Base-by-base conservation (phyloP, 176 grass and related monocot genomes). In the Musa acuminata region DNA sequence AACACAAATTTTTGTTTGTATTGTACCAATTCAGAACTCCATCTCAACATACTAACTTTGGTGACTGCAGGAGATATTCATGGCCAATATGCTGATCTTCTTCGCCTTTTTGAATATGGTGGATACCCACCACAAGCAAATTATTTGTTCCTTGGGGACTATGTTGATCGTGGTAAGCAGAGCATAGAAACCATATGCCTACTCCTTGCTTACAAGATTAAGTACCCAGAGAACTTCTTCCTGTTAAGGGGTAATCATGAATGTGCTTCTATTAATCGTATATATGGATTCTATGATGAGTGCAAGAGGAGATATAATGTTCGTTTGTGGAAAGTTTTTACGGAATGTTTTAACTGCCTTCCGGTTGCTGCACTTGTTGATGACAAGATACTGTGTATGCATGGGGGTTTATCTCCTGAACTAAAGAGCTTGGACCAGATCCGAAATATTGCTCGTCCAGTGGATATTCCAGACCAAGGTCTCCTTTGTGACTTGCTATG, bases 221-320 rank as follows among this genome's bases (percentile, higher is more conserved):
- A 19, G 29, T 70, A 70, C 67, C 67, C 67, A 50, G 67, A 70
- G 8, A 70, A 70, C 8, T 70, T 70, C 67, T 70, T 70, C 48
- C 67, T 70, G 19, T 25, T 70, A 3, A 49, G 67, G 48, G 67
- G 67, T 51, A 70, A 70, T 25, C 67, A 70, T 70, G 67, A 70
- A 51, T 70, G 67, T 50, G 67, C 67, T 20, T 70, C 67, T 7
- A 70, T 70, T 48, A 70, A 70, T 19, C 67, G 67, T 24, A 70
- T 70, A 70, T 70, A 70, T 51, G 67, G 67, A n/a, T 70, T 70
- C 25, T 70, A 70, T 51, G 67, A 70, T 70, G 67, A 70, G 43
- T 70, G 67, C 67, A 70, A 70, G 48, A 70, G 67, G 67, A 70
- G 67, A 70, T 70, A 70, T 50, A 70, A 70, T 70, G 43, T 70